Evolutionary conservation across 208 protist genomes (phyloP), one percentile per base, ranked within the genome.

Genomic region (Acanthamoeba triangularis): DNA sequence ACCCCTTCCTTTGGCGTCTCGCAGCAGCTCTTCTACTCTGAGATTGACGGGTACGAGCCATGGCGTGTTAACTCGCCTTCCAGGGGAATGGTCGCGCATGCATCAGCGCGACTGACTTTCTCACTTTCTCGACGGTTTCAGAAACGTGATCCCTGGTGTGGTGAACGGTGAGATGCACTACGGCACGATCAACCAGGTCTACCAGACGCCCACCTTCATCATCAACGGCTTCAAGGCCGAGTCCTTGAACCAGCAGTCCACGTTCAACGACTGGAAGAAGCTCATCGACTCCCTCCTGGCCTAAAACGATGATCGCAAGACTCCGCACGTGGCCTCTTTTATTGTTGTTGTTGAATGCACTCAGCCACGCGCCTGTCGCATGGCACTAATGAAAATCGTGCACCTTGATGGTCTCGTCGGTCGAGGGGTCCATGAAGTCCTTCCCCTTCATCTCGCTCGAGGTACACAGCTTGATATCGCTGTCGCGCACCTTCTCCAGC

Each of bases 161-260:
- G 61, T 72, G 41, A 54, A 92, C 61, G 52, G 54, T 1, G 85
- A 92, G 7, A 33, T 92, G 1, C 85, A 92, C 54, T 20, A 33
- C n/a, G 30, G 85, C 59, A 2, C 20, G 25, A 92, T 92, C 56
- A 52, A 92, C 85, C 85, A 92, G 85, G 35, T 92, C 85, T 92
- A 92, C 35, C 54, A 33, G 6, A 92, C 85, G 30, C 85, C 85
- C 54, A 92, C 85, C 0, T 92, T 92, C 61, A 54, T 92, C 1
- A 69, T 92, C 85, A 92, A 92, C 41, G 85, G 85, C 28, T 92
- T 92, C 85, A 92, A 92, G 76, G 76, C 76, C 16, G 41, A 85
- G 76, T 69, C 63, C n/a, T 28, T 69, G 6, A 30, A 85, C 47
- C 44, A 85, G 35, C 44, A 85, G 23, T 59, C 44, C 23, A 85